Percentiles rank a stretch among this genome's conserved stretches.
phyloP scores from a whole-genome alignment of 148 eudicot genomes.

The Pharnaceum exiguum region DNA sequence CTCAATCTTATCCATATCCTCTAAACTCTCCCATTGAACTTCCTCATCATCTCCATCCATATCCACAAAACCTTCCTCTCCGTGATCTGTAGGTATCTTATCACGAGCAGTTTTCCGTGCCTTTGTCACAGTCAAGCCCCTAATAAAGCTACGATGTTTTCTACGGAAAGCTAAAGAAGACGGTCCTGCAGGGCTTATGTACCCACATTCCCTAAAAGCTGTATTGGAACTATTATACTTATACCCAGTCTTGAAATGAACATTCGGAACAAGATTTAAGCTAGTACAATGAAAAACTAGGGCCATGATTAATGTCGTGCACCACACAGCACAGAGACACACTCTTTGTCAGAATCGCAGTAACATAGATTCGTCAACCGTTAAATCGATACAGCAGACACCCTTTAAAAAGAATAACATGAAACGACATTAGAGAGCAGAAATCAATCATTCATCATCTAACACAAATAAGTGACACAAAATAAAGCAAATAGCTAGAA shows the following conservation, averaged over 20 bases:
- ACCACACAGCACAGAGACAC: not conserved
- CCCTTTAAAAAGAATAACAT: too few species aligned
- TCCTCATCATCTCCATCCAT: conserved; percentile 32
- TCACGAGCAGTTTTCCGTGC: conserved; percentile 5
- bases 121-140: conserved; percentile 5
- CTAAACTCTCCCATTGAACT: not conserved
- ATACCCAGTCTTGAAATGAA: not conserved
- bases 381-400: too few species aligned
- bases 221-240: not conserved
- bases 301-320: conserved; percentile 12
- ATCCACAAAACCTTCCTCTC: conserved; percentile 16
- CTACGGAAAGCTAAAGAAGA: not conserved
- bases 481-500: too few species aligned
- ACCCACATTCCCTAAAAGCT: not conserved
- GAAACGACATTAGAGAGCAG: too few species aligned
- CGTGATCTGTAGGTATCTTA: conserved; percentile 18
- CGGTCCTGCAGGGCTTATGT: not conserved
- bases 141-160: not conserved
- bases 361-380: too few species aligned
- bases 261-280: conserved; percentile 9
- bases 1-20: conserved; percentile 29
- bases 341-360: too few species aligned
- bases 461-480: too few species aligned
- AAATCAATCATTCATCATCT: too few species aligned
- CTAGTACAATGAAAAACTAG: conserved; percentile 20